Evolutionary conservation across 2,329 filamentous ascomycete genomes (phyloP), one percentile per base, ranked within the genome.

Genomic region (Lasiodiplodia sp.): DNA sequence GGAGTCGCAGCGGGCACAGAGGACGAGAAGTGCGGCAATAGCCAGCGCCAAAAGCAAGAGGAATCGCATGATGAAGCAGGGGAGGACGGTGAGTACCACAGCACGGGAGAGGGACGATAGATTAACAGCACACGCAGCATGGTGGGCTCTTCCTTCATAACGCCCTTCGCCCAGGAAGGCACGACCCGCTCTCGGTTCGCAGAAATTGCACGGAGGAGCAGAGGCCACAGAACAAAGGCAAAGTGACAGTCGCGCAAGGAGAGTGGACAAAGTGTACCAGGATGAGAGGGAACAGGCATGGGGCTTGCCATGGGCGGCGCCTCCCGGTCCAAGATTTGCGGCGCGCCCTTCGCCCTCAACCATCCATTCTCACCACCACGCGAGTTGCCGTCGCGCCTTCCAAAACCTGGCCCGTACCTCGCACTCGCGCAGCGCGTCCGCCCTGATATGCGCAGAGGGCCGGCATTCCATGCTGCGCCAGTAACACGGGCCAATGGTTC

Each of bases 31-130:
- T 12, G 55, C 55, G 47, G 66, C 49, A 31, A 63, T 21, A 16
- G 28, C 47, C 14, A 63, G 38, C 21, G 66, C 57, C 66, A 68
- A 55, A 63, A 68, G 66, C 66, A 55, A 55, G 18, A 14, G 47
- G 16, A 53, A 44, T 25, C 56, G 66, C 66, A 68, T 67, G 65
- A 51, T 40, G 66, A 67, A 67, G 55, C 62, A 65, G 62, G 62
- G 62, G 62, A 53, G 62, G 31, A 65, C 62, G 12, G 47, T 10
- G 49, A 51, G 62, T 38, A 51, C 47, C n/a, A 53, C 47, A 34
- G 62, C 21, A 18, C 44, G 65, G 55, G 55, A 34, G 58, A 34
- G 8, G 18, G 56, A 10, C n/a, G 38, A 60, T 60, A 60, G 40
- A 60, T 60, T 60, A 40, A 38, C 56, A 44, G 56, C 28, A 60